phyloP scores from a whole-genome alignment of 352 stramenopile species.

The Globisporangium perplexum region DNA sequence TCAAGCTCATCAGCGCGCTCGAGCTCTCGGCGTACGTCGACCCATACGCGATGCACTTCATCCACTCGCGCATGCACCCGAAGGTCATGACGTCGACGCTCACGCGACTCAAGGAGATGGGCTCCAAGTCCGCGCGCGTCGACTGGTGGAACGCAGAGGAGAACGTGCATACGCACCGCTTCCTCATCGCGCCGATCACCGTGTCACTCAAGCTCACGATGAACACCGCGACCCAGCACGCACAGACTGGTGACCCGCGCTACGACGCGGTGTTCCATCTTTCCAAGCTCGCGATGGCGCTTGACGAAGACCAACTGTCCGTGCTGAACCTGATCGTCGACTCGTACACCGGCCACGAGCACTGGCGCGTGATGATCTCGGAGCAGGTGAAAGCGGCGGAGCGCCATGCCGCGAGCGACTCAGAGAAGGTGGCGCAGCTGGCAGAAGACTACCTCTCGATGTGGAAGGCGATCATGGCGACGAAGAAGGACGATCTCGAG shows the following conservation, averaged over 20 bases:
- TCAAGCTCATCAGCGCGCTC: conserved; percentile 84
- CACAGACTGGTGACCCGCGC: conserved; percentile 64
- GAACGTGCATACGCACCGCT: conserved; percentile 67
- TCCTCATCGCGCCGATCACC: conserved; percentile 77
- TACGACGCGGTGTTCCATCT: conserved; percentile 79
- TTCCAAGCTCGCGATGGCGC: conserved; percentile 59
- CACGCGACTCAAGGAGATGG: conserved; percentile 79
- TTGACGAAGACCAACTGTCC: conserved; percentile 84
- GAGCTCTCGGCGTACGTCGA: conserved; percentile 87
- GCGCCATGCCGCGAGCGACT: conserved; percentile 33
- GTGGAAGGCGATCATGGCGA: conserved; percentile 58
- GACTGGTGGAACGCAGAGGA: conserved; percentile 82
- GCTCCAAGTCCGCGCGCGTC: conserved; percentile 34
- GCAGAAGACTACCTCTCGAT: conserved; percentile 62
- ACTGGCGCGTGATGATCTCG: conserved; percentile 65
- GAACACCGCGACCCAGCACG: conserved; percentile 74
- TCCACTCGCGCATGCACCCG: conserved; percentile 76
- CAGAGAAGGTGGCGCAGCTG: conserved; percentile 31
- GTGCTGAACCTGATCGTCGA: conserved; percentile 76
- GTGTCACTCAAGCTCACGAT: conserved; percentile 85
- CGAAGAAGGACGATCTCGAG: conserved; percentile 66
- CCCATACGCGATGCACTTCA: conserved; percentile 78
- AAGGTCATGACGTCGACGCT: conserved; percentile 75
- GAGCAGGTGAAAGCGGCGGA: conserved; percentile 67
- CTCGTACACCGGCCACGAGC: conserved; percentile 58